phyloP scores from a whole-genome alignment of 495 filamentous ascomycete species.

The Xylaria flabelliformis region DNA sequence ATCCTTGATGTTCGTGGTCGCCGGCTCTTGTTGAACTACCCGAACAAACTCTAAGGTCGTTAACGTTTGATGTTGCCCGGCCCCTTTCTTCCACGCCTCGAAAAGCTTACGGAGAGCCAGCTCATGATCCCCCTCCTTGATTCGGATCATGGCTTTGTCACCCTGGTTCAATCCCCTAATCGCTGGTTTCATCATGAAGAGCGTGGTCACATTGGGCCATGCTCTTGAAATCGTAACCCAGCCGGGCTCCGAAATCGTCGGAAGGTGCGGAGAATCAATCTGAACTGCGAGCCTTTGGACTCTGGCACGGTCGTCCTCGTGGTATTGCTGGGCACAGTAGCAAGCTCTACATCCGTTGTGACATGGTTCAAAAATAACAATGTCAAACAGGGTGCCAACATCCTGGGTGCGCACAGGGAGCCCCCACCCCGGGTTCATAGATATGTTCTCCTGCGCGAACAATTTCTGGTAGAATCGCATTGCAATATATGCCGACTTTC shows the following conservation, averaged over 20 bases:
- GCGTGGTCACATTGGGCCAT: conserved; percentile 40
- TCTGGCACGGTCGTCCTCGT: conserved; percentile 30
- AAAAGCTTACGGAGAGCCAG: conserved; percentile 28
- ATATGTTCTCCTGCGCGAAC: conserved; percentile 24
- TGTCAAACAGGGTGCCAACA: conserved; percentile 32
- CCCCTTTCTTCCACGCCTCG: conserved; percentile 34
- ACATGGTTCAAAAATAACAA: conserved; percentile 42
- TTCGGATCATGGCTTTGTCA: conserved; percentile 41
- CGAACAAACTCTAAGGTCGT: conserved; percentile 36
- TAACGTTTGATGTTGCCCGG: conserved; percentile 23
- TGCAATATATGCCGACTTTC: conserved; percentile 29
- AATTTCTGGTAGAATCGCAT: conserved; percentile 28
- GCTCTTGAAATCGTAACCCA: conserved; percentile 35
- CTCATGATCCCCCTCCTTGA: conserved; percentile 31
- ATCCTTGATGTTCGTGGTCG: conserved; percentile 4
- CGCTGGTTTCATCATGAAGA: conserved; percentile 38
- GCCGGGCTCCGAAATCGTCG: conserved; percentile 27
- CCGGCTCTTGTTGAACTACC: conserved; percentile 30
- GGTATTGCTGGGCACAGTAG: conserved; percentile 42
- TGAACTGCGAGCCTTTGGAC: conserved; percentile 38
- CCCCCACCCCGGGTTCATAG: not conserved
- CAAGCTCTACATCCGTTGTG: conserved; percentile 37
- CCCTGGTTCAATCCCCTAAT: conserved; percentile 32
- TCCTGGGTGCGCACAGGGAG: conserved; percentile 22
- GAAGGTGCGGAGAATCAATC: conserved; percentile 32